phyloP scores from a whole-genome alignment of 2,329 filamentous ascomycete species.

The Ophiocordyceps camponoti-floridani region DNA sequence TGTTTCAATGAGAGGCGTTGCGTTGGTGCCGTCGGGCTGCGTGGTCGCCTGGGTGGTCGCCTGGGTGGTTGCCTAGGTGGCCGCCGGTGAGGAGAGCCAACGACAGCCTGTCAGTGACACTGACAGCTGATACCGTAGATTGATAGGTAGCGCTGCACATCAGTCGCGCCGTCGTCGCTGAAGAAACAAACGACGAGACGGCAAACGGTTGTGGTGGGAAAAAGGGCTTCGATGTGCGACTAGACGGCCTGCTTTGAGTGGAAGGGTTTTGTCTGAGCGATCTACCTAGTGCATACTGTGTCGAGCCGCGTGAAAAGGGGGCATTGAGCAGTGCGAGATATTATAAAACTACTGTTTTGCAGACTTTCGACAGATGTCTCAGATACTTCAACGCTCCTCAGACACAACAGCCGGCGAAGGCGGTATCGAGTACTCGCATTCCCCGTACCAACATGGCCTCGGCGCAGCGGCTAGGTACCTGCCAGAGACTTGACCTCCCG shows the following conservation, averaged over 20 bases:
- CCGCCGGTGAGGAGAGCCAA: too few species aligned
- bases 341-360: neutral
- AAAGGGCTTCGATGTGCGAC: neutral
- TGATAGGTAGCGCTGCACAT: neutral
- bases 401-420: too few species aligned
- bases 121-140: neutral
- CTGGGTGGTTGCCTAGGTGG: neutral
- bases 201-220: neutral
- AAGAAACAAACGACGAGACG: neutral
- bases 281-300: neutral
- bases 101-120: neutral
- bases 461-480: neutral
- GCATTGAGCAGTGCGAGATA: too few species aligned
- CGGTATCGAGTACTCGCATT: neutral
- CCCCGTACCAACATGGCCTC: neutral
- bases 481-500: neutral
- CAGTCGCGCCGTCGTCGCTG: neutral
- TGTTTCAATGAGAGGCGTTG: neutral
- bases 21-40: neutral
- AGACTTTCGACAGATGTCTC: neutral
- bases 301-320: neutral
- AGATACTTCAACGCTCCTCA: too few species aligned
- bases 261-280: too few species aligned
- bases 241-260: neutral
- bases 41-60: neutral